A percentile compares a stretch with the other conserved stretches of the same genome.
phyloP scores from a whole-genome alignment of 129 eudicot genomes.

The Sambucus nigra region DNA sequence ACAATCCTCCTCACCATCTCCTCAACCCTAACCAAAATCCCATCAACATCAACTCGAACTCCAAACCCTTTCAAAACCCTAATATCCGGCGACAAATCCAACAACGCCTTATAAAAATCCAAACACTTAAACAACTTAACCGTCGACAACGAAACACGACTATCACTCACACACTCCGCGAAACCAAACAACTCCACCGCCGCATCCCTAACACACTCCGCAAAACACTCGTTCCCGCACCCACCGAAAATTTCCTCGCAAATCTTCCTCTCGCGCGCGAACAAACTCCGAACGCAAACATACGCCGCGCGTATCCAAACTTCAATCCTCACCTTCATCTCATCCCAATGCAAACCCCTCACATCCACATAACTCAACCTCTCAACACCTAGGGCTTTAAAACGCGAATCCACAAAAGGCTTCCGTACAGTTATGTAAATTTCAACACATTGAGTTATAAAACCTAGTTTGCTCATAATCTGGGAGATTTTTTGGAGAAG shows the following conservation, averaged over 20 bases:
- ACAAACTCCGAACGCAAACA: constrained; percentile 14
- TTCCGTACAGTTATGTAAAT: constrained; percentile 15
- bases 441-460: constrained; percentile 11
- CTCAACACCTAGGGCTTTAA: constrained; percentile 9
- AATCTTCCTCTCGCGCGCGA: constrained; percentile 13
- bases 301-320: constrained; percentile 16
- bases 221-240: constrained; percentile 15
- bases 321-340: constrained; percentile 15
- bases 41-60: not conserved
- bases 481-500: constrained; percentile 8
- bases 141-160: constrained; percentile 9
- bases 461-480: constrained; percentile 7
- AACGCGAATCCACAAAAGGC: not conserved
- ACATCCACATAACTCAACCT: not conserved
- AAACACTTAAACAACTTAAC: constrained; percentile 15
- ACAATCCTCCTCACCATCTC: constrained; percentile 9
- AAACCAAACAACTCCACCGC: constrained; percentile 14
- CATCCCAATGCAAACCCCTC: not conserved
- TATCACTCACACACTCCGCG: constrained; percentile 18
- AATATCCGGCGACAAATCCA: constrained; percentile 3
- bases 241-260: constrained; percentile 12
- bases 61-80: constrained; percentile 5
- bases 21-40: constrained; percentile 3
- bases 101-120: constrained; percentile 14
- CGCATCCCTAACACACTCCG: constrained; percentile 14